Conservation (phyloP, 208 protist genomes). For the Wallacemonas sp. region DNA sequence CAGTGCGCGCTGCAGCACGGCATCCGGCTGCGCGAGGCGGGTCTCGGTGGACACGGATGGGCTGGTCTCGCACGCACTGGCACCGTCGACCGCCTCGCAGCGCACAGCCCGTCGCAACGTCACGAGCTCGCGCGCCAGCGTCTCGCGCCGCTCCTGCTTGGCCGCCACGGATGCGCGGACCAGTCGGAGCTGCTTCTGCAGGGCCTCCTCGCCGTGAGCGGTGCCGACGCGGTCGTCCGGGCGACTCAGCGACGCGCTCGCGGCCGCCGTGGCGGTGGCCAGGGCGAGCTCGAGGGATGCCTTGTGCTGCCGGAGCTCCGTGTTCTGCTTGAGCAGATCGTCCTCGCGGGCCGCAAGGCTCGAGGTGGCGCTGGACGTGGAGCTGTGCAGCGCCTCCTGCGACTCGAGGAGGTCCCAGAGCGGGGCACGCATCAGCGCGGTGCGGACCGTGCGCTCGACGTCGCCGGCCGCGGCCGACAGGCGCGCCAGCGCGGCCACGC, state of each 20-base stretch:
- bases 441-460: background rate
- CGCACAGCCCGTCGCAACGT: constrained; percentile 5
- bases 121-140: background rate
- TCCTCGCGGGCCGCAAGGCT: background rate
- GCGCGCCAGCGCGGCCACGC: background rate
- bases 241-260: background rate
- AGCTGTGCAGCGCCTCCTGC: constrained; percentile 2
- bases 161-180: background rate
- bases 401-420: constrained; percentile 10
- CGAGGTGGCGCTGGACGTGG: background rate
- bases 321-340: background rate
- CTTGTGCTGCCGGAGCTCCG: background rate
- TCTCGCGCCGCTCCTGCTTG: constrained; percentile 1
- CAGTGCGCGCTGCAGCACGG: background rate
- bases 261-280: background rate
- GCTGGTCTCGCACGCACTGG: too few species aligned
- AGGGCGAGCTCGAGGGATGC: constrained; percentile 2
- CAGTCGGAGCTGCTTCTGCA: background rate
- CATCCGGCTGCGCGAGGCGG: background rate
- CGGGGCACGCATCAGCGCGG: background rate
- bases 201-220: background rate
- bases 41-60: background rate
- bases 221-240: too few species aligned
- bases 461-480: background rate
- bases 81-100: background rate